Evolutionary conservation across 352 stramenopile species (phyloP).

Genomic region (Stramenopiles sp.): DNA sequence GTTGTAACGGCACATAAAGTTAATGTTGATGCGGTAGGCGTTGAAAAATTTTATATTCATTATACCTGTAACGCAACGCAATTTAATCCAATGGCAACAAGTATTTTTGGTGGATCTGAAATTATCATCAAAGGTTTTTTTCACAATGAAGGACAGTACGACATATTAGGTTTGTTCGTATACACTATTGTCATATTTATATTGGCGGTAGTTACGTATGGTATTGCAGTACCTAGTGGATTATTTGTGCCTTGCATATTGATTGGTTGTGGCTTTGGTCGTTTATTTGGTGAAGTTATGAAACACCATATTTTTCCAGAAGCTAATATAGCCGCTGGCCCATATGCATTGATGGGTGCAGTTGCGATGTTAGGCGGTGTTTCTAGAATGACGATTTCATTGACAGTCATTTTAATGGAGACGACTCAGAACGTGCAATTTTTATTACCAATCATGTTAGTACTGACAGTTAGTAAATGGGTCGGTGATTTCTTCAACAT

Average conservation of each 20-base stretch:
- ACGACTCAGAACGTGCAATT: conserved; percentile 95
- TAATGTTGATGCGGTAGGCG: background rate
- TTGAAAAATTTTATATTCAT: background rate
- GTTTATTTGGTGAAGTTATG: conserved; percentile 54
- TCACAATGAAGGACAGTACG: background rate
- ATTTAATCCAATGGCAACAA: background rate
- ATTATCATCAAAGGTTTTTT: conserved; percentile 8
- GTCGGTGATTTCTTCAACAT: conserved; percentile 91
- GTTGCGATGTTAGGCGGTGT: conserved; percentile 71
- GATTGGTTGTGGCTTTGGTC: conserved; percentile 76
- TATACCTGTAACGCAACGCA: background rate
- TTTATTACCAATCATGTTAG: conserved; percentile 90
- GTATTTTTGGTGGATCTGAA: background rate
- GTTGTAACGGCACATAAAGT: background rate
- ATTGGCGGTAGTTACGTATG: conserved; percentile 80
- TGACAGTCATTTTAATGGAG: conserved; percentile 95
- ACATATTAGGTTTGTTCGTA: conserved; percentile 23
- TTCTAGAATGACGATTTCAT: conserved; percentile 87
- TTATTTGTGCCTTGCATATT: conserved; percentile 90
- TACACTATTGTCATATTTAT: conserved; percentile 36
- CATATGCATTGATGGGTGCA: conserved; percentile 88
- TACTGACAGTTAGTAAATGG: conserved; percentile 81
- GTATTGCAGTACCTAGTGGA: conserved; percentile 81
- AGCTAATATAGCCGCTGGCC: conserved; percentile 34
- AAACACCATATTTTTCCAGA: conserved; percentile 38